Evolutionary conservation across 345 rosid genomes (phyloP), one percentile per base, ranked within the genome.

Genomic region (Ricinus communis): DNA sequence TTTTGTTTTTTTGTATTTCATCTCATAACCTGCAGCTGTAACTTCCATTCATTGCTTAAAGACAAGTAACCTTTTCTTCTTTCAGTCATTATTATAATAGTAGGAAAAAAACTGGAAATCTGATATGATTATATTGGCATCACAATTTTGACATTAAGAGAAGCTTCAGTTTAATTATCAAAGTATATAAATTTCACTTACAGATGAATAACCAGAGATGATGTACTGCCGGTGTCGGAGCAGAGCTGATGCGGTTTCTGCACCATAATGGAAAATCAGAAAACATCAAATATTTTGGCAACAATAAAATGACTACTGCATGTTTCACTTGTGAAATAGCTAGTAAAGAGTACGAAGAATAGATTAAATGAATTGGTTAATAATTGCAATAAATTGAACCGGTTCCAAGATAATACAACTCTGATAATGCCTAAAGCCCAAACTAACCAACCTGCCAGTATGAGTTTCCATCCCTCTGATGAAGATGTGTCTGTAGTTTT

Each of bases 121-220:
- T n/a, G n/a, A n/a, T n/a, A n/a, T n/a, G n/a, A n/a, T n/a, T n/a
- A n/a, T n/a, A n/a, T n/a, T n/a, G n/a, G n/a, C n/a, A n/a, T n/a
- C 49, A 62, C 10, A 21, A 19, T 38, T n/a, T n/a, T 62, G 4
- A 38, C 18, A 8, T 5, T 11, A 40, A 43, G 28, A 43, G 36
- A 64, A 64, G 14, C 53, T 45, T 45, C 10, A 46, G 38, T 13
- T 62, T 6, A 45, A 18, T 16, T 46, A 16, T 45, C 22, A 25
- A 1, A 31, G 49, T 40, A 31, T 2, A 56, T 30, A 5, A 64
- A 45, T n/a, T 50, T 49, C 41, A 64, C 77, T 73, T 69, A 69
- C 81, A 38, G 71, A 63, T 65, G 77, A 38, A 57, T 63, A 55
- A 58, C 69, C 69, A 59, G 69, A 72, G 25, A 72, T 56, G 9